Conservation (phyloP, 2,329 filamentous ascomycete species). For the Pleurostoma richardsiae region DNA sequence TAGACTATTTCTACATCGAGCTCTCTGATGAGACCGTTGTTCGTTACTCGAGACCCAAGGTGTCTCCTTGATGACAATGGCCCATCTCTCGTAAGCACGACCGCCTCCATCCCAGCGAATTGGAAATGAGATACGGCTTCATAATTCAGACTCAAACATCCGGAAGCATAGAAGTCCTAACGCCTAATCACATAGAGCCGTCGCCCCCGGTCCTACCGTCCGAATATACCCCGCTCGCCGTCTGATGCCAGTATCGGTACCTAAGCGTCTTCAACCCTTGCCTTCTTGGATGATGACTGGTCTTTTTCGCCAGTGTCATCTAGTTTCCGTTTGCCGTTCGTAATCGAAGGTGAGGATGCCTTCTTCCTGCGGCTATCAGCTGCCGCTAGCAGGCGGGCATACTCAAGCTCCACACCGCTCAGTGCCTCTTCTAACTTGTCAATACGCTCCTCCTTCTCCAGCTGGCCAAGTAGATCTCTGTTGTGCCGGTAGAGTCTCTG, state of each 20-base stretch:
- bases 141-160: too few relatives aligned
- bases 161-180: too few relatives aligned
- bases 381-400: slow-evolving; percentile 56
- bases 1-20: too few relatives aligned
- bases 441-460: slow-evolving; percentile 63
- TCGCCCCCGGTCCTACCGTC: too few relatives aligned
- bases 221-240: too few relatives aligned
- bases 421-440: slow-evolving; percentile 69
- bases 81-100: too few relatives aligned
- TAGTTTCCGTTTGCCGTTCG: slow-evolving; percentile 42
- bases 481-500: slow-evolving; percentile 73
- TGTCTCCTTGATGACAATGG: too few relatives aligned
- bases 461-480: slow-evolving; percentile 62
- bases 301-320: slow-evolving; percentile 13
- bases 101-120: too few relatives aligned
- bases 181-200: too few relatives aligned
- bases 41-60: too few relatives aligned
- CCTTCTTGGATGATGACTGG: slow-evolving; percentile 36
- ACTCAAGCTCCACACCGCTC: slow-evolving; percentile 65
- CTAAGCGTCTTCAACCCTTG: slow-evolving; percentile 25
- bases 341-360: neutral
- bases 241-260: slow-evolving; percentile 3
- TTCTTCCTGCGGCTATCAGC: slow-evolving; percentile 31
- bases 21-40: too few relatives aligned
- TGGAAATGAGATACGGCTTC: too few relatives aligned